Conservation (phyloP, 768 basidiomycete species). For the Naganishia onofrii region DNA sequence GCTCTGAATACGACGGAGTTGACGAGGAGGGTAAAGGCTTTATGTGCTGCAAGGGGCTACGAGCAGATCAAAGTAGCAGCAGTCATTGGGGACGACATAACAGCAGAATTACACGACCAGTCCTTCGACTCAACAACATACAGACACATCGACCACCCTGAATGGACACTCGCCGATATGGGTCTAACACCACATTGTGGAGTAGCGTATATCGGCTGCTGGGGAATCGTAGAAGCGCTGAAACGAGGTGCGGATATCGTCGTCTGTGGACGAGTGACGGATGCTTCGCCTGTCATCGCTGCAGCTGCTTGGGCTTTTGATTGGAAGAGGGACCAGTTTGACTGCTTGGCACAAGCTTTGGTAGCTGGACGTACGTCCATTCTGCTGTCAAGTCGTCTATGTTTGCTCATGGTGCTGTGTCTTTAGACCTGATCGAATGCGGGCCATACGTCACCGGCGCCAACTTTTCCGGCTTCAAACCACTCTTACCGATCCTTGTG, state of each 20-base stretch:
- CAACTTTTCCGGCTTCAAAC: constrained; percentile 24
- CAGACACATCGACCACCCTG: constrained; percentile 11
- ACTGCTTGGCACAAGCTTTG: constrained; percentile 10
- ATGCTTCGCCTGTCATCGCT: constrained; percentile 17
- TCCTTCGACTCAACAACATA: not conserved
- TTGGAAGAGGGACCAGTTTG: constrained; percentile 11
- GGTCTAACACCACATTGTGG: constrained; percentile 8
- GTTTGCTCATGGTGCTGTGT: too few relatives aligned
- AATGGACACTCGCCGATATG: constrained; percentile 11
- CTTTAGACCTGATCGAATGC: constrained; percentile 20
- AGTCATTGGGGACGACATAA: constrained; percentile 9
- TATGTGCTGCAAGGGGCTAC: not conserved
- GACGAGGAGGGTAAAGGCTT: constrained; percentile 12
- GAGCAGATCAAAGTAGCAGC: not conserved
- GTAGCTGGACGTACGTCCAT: constrained; percentile 9
- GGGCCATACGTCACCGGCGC: constrained; percentile 19
- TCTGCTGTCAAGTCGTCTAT: not conserved
- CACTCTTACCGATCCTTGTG: not conserved
- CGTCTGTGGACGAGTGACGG: constrained; percentile 13
- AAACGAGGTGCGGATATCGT: constrained; percentile 18
- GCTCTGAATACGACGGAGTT: constrained; percentile 6
- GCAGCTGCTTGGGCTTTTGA: constrained; percentile 15
- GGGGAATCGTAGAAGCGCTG: constrained; percentile 21
- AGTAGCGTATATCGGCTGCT: constrained; percentile 20
- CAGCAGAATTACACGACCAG: not conserved